Evolutionary conservation across 148 eudicot species (phyloP).

Genomic region (Rhododendron ferrugineum): DNA sequence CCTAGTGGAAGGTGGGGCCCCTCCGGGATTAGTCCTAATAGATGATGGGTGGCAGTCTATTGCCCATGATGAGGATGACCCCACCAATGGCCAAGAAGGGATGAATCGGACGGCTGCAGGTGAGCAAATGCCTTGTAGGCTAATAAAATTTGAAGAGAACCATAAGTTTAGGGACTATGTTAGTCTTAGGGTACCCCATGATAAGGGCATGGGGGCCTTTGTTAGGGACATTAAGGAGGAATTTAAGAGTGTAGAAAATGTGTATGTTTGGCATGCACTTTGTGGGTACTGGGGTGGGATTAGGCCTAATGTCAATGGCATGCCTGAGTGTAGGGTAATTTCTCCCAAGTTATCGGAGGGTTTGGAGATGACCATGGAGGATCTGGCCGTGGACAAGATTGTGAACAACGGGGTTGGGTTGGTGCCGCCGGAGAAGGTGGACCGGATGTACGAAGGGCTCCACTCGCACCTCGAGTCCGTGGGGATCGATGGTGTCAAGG

Average conservation of each 20-base stretch:
- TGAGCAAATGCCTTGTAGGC: slow-evolving; percentile 93
- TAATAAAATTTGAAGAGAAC: slow-evolving; percentile 67
- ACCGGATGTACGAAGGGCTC: slow-evolving; percentile 70
- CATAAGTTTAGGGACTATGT: slow-evolving; percentile 73
- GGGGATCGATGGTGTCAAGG: slow-evolving; percentile 95
- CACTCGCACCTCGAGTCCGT: slow-evolving; percentile 69
- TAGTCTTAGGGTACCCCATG: slow-evolving; percentile 36
- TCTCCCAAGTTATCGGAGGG: slow-evolving; percentile 67
- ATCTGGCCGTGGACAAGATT: slow-evolving; percentile 84
- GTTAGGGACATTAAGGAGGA: slow-evolving; percentile 66
- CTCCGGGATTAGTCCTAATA: slow-evolving; percentile 72
- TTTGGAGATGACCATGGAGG: slow-evolving; percentile 76
- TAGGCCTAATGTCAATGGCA: slow-evolving; percentile 50
- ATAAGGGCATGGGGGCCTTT: slow-evolving; percentile 73
- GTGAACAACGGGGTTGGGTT: slow-evolving; percentile 84
- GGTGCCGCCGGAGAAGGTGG: slow-evolving; percentile 60
- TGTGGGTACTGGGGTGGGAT: slow-evolving; percentile 98
- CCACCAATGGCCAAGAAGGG: slow-evolving; percentile 49
- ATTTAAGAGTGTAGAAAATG: slow-evolving; percentile 63
- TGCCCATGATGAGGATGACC: slow-evolving; percentile 74
- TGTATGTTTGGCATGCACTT: slow-evolving; percentile 95
- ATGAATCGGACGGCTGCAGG: slow-evolving; percentile 66
- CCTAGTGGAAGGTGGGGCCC: slow-evolving; percentile 66
- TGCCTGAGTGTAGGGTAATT: slow-evolving; percentile 53
- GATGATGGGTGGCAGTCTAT: slow-evolving; percentile 98